A percentile compares a stretch with the other conserved stretches of the same genome.
These are phyloP conservation scores for Pichia sp. DNA, from an alignment of 1,139 yeast species.

Conservation along the genomic window DNA sequence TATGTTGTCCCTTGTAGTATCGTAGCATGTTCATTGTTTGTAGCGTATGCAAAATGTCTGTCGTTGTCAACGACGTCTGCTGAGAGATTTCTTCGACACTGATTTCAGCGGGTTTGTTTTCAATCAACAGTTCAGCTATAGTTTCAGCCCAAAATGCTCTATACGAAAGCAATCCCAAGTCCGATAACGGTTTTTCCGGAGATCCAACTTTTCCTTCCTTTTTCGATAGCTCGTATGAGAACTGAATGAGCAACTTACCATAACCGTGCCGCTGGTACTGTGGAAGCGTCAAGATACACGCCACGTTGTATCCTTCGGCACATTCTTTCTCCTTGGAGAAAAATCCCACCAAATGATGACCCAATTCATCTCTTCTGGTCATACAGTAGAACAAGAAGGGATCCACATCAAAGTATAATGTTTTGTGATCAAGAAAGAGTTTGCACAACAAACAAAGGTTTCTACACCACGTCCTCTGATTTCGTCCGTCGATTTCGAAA, in stretches of 20 bases:
- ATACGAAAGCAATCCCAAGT: constrained; percentile 85
- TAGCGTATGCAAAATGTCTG: constrained; percentile 89
- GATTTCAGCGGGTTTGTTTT: constrained; percentile 57
- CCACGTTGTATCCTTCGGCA: constrained; percentile 93
- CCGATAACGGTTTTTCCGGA: constrained; percentile 95
- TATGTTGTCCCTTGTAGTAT: constrained; percentile 94
- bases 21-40: constrained; percentile 86
- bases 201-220: constrained; percentile 90
- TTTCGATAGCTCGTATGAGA: constrained; percentile 83
- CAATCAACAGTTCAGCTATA: constrained; percentile 68
- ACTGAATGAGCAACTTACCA: constrained; percentile 86
- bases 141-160: constrained; percentile 97
- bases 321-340: constrained; percentile 95
- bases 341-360: constrained; percentile 94
- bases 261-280: constrained; percentile 95
- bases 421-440: constrained; percentile 88
- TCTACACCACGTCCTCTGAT: constrained; percentile 95
- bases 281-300: constrained; percentile 92
- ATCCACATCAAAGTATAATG: constrained; percentile 93
- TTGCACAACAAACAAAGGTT: constrained; percentile 85
- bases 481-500: constrained; percentile 94
- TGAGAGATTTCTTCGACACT: constrained; percentile 91
- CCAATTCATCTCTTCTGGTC: constrained; percentile 83
- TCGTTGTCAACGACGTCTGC: constrained; percentile 90
- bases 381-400: constrained; percentile 93